Evolutionary conservation across 2,329 filamentous ascomycete genomes (phyloP).

Genomic region (Fusarium sp.): DNA sequence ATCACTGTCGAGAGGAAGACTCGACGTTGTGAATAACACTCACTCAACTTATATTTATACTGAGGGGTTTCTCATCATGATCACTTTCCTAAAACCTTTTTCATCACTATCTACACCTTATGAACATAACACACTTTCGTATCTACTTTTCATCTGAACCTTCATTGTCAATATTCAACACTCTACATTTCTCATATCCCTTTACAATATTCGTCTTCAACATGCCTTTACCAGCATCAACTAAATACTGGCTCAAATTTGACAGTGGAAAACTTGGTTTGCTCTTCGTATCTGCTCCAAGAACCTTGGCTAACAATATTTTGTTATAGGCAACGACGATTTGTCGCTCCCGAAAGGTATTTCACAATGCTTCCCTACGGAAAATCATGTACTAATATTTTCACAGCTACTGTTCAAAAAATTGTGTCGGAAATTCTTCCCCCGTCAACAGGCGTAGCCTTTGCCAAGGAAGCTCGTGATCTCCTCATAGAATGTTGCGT

Average conservation of each 20-base stretch:
- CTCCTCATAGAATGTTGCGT: conserved; percentile 98
- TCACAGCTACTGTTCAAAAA: conserved; percentile 75
- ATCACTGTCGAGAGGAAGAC: conserved; percentile 20
- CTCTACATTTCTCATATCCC: background rate
- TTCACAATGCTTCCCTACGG: conserved; percentile 14
- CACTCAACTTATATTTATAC: conserved; percentile 7
- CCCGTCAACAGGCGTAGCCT: conserved; percentile 79
- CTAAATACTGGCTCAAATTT: conserved; percentile 48
- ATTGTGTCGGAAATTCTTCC: conserved; percentile 96
- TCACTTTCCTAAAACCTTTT: background rate
- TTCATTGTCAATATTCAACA: conserved; percentile 1
- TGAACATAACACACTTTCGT: conserved; percentile 1
- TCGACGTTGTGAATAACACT: background rate
- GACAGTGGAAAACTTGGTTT: conserved; percentile 41
- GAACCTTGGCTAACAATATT: conserved; percentile 49
- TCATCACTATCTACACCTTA: conserved; percentile 13
- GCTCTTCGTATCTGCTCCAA: conserved; percentile 7
- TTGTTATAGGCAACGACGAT: conserved; percentile 69
- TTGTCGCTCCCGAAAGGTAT: conserved; percentile 74
- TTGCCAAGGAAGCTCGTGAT: conserved; percentile 95
- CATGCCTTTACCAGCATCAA: conserved; percentile 41
- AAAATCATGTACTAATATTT: conserved; percentile 44
- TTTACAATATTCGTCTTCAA: background rate
- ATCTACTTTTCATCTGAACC: conserved; percentile 24
- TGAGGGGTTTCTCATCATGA: background rate